Evolutionary conservation across 202 grass and related monocot species (phyloP).

Genomic region (Panicum hallii): DNA sequence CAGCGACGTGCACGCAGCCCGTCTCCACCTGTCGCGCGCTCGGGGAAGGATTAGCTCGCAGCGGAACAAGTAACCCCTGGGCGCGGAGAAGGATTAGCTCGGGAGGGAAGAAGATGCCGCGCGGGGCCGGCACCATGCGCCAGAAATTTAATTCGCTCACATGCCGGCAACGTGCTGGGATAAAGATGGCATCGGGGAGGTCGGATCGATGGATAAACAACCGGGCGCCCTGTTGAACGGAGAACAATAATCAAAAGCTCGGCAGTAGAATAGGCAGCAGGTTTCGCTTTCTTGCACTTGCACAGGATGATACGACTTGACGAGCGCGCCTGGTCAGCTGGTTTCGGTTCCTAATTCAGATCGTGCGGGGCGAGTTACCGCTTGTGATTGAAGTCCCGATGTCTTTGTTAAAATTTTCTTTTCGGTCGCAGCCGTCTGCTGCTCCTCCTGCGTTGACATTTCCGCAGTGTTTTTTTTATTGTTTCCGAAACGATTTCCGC

Average conservation of each 20-base stretch:
- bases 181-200: neutral
- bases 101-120: slow-evolving; percentile 9
- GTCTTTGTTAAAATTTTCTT: neutral
- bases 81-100: neutral
- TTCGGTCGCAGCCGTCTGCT: neutral
- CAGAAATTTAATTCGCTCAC: slow-evolving; percentile 1
- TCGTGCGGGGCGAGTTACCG: neutral
- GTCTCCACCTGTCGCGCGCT: neutral
- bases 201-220: neutral
- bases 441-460: slow-evolving; percentile 21
- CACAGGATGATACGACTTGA: neutral
- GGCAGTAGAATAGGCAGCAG: neutral
- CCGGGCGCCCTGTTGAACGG: neutral
- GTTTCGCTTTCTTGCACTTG: neutral
- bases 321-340: neutral
- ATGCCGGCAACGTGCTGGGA: slow-evolving; percentile 28
- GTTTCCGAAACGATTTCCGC: too few species aligned
- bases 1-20: slow-evolving; percentile 12
- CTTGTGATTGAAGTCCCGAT: neutral
- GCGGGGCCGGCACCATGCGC: neutral
- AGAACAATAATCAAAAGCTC: neutral
- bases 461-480: too few species aligned
- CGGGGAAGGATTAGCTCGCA: neutral
- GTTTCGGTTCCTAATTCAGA: neutral
- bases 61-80: too few species aligned